A percentile compares a stretch with the other conserved stretches of the same genome.
phyloP scores from a whole-genome alignment of 2,329 filamentous ascomycete species.

The Ceratocystis cacaofunesta region DNA sequence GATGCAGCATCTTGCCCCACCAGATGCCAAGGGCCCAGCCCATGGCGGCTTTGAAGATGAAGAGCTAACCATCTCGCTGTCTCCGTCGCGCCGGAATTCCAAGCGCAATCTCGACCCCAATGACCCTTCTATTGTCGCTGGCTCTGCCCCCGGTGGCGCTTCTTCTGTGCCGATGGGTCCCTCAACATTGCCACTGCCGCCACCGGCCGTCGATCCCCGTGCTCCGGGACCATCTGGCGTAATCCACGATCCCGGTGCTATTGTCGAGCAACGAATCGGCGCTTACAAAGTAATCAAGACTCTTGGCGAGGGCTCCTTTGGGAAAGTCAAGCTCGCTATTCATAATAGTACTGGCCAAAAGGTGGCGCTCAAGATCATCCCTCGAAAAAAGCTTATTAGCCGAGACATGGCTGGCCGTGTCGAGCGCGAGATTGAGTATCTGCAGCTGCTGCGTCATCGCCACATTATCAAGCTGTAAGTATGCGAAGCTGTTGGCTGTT shows the following conservation, averaged over 20 bases:
- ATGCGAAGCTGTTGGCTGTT: neutral
- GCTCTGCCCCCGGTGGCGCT: slow-evolving; percentile 17
- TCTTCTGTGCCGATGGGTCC: neutral
- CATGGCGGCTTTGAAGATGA: slow-evolving; percentile 53
- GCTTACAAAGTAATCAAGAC: slow-evolving; percentile 85
- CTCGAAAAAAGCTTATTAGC: slow-evolving; percentile 87
- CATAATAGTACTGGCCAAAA: slow-evolving; percentile 87
- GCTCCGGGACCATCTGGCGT: slow-evolving; percentile 7
- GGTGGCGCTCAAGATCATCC: slow-evolving; percentile 96
- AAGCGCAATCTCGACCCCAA: slow-evolving; percentile 13
- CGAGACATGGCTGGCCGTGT: slow-evolving; percentile 96
- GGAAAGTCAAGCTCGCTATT: slow-evolving; percentile 93
- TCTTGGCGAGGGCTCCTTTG: slow-evolving; percentile 90
- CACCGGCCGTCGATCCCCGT: slow-evolving; percentile 21
- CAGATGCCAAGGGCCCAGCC: slow-evolving; percentile 9
- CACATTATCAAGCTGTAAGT: slow-evolving; percentile 96
- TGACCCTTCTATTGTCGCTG: slow-evolving; percentile 14
- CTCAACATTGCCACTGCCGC: neutral
- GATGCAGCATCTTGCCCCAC: slow-evolving; percentile 14
- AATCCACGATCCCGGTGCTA: slow-evolving; percentile 33
- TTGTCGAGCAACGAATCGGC: slow-evolving; percentile 67
- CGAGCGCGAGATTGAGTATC: slow-evolving; percentile 94
- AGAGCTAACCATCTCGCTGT: slow-evolving; percentile 66
- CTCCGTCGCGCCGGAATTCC: slow-evolving; percentile 35
- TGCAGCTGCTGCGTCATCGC: slow-evolving; percentile 86